Percentiles rank a stretch among this genome's conserved stretches.
Conservation (phyloP, 306 rosid genomes). For the Quercus alba region DNA sequence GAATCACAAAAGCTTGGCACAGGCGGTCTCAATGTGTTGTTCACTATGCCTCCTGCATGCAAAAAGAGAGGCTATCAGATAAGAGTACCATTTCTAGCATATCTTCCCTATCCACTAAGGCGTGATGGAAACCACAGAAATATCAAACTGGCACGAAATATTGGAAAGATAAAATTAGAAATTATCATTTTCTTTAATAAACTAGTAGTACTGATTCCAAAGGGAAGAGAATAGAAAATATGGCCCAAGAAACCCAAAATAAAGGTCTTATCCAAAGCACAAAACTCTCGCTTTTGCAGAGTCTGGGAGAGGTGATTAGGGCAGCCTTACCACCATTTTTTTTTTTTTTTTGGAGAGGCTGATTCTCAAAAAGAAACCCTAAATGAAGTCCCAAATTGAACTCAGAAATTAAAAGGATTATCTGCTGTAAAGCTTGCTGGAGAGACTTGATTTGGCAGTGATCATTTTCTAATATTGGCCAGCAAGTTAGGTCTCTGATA, state of each 20-base stretch:
- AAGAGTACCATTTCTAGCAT: neutral
- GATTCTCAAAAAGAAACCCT: neutral
- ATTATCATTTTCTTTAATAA: neutral
- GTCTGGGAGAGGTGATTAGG: too few relatives aligned
- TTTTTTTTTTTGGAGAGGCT: too few relatives aligned
- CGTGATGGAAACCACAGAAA: neutral
- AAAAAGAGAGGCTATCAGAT: neutral
- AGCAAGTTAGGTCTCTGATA: neutral
- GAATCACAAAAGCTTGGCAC: conserved; percentile 62
- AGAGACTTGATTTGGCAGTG: neutral
- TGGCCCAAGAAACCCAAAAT: neutral
- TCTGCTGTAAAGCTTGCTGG: neutral
- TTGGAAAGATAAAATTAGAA: neutral
- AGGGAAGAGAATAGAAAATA: neutral
- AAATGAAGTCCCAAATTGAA: neutral
- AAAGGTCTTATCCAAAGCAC: neutral
- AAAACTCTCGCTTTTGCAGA: too few relatives aligned
- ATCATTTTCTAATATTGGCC: neutral
- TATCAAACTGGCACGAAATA: neutral
- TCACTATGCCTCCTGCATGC: conserved; percentile 83
- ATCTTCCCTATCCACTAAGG: neutral
- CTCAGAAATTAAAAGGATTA: neutral
- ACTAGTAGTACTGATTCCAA: neutral
- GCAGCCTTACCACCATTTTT: too few relatives aligned
- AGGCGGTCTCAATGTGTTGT: conserved; percentile 70